Percentiles rank a stretch among this genome's conserved stretches.
Evolutionary conservation across 2,329 filamentous ascomycete species (phyloP).

Genomic region (Teratosphaeria zuluensis): DNA sequence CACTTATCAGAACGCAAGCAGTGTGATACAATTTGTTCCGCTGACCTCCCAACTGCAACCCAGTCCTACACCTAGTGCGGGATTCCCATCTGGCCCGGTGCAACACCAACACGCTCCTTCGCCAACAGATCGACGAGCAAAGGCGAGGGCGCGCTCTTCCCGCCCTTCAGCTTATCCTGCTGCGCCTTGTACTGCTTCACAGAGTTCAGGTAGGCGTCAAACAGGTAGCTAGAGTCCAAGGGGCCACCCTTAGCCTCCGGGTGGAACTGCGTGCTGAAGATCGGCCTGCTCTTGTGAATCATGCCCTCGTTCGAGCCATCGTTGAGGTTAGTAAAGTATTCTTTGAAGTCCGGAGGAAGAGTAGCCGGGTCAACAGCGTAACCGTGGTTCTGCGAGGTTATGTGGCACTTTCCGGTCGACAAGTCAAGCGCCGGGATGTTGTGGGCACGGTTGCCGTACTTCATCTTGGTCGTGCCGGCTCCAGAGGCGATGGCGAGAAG

Average conservation of each 20-base stretch:
- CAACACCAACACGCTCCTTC: slow-evolving; percentile 88
- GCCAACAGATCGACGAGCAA: slow-evolving; percentile 82
- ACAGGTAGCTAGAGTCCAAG: slow-evolving; percentile 89
- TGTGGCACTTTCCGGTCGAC: slow-evolving; percentile 94
- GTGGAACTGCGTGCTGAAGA: slow-evolving; percentile 98
- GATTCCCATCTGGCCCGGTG: slow-evolving; percentile 20
- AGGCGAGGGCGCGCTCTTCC: slow-evolving; percentile 77
- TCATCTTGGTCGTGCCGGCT: slow-evolving; percentile 88
- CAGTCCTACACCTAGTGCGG: not conserved
- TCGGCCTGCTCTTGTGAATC: slow-evolving; percentile 90
- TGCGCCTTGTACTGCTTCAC: slow-evolving; percentile 81
- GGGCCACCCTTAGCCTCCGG: slow-evolving; percentile 96
- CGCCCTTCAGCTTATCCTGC: slow-evolving; percentile 57
- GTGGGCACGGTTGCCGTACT: slow-evolving; percentile 98
- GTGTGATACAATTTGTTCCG: not conserved
- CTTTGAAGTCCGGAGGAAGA: slow-evolving; percentile 79
- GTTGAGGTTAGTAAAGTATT: slow-evolving; percentile 98
- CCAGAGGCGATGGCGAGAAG: slow-evolving; percentile 83
- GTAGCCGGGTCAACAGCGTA: slow-evolving; percentile 86
- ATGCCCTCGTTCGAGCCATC: slow-evolving; percentile 96
- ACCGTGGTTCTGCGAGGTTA: slow-evolving; percentile 96
- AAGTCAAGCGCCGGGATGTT: slow-evolving; percentile 95
- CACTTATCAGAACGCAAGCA: not conserved
- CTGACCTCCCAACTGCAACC: not conserved
- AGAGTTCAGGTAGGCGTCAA: slow-evolving; percentile 90